Percentiles rank a stretch among this genome's conserved stretches.
Conservation (phyloP, 805 yeast species). For the Cyberlindnera saturnus region DNA sequence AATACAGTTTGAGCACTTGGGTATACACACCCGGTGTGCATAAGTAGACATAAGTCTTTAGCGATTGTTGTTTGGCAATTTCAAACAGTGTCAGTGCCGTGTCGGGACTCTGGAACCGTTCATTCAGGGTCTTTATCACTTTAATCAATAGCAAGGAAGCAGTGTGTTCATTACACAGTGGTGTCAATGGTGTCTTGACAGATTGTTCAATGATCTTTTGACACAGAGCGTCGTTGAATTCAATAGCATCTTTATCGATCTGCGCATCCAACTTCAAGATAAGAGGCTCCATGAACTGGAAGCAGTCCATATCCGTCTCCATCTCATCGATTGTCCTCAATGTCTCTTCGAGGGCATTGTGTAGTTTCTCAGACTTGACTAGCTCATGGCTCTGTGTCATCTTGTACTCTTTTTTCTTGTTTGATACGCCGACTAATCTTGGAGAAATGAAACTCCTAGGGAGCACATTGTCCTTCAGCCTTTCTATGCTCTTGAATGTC, state of each 20-base stretch:
- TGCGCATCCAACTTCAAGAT: constrained; percentile 2
- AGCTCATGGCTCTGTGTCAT: not conserved
- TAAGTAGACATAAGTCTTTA: constrained; percentile 30
- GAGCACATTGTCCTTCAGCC: not conserved
- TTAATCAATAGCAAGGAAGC: constrained; percentile 8
- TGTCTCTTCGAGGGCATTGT: not conserved
- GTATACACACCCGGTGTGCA: constrained; percentile 35
- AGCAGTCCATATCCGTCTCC: constrained; percentile 5
- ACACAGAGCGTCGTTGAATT: constrained; percentile 1
- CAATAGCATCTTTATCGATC: not conserved
- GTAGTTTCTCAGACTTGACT: not conserved
- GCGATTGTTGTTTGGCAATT: constrained; percentile 23
- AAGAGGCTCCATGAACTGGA: constrained; percentile 4
- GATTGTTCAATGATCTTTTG: constrained; percentile 1
- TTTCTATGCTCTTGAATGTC: constrained; percentile 1
- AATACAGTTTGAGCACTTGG: constrained; percentile 28
- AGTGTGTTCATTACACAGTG: constrained; percentile 13
- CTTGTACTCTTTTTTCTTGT: not conserved
- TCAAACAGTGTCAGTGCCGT: constrained; percentile 32
- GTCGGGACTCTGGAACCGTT: constrained; percentile 9
- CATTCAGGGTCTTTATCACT: constrained; percentile 6
- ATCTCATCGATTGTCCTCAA: not conserved
- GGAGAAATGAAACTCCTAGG: not conserved
- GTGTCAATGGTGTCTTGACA: constrained; percentile 1
- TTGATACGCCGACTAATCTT: not conserved